Evolutionary conservation across 2,329 filamentous ascomycete species (phyloP).

Genomic region (Cladosporium sp.): DNA sequence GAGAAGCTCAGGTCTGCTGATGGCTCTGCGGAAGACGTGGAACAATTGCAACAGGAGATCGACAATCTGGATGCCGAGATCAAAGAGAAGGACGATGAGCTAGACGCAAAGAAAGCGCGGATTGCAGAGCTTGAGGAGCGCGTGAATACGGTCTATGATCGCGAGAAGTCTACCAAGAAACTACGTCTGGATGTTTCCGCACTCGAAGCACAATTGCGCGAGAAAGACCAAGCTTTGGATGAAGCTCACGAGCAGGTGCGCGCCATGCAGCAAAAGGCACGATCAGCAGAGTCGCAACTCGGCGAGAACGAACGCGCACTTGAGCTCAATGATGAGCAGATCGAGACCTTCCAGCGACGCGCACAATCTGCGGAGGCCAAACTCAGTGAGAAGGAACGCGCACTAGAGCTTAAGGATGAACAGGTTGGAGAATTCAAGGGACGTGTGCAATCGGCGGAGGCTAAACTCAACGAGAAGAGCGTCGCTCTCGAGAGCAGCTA

Average conservation of each 20-base stretch:
- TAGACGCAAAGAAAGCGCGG: constrained; percentile 33
- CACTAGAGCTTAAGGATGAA: constrained; percentile 33
- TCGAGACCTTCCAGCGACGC: constrained; percentile 12
- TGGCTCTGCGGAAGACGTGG: constrained; percentile 49
- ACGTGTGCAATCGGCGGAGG: constrained; percentile 20
- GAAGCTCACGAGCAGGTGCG: constrained; percentile 36
- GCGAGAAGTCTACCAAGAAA: constrained; percentile 40
- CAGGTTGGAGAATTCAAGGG: neutral
- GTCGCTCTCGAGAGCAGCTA: constrained; percentile 18
- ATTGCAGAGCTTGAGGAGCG: constrained; percentile 36
- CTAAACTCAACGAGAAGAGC: constrained; percentile 34
- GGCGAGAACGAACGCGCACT: constrained; percentile 17
- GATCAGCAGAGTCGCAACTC: constrained; percentile 28
- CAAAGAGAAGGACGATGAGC: constrained; percentile 47
- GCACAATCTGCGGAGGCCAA: constrained; percentile 24
- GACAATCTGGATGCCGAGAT: constrained; percentile 52
- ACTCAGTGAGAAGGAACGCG: constrained; percentile 36
- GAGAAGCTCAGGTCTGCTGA: constrained; percentile 41
- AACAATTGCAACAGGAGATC: constrained; percentile 61
- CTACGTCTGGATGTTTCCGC: constrained; percentile 37
- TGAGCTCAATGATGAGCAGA: constrained; percentile 18
- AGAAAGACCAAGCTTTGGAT: constrained; percentile 38
- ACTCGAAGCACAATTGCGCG: constrained; percentile 37
- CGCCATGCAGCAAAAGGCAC: constrained; percentile 35
- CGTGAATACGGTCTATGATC: constrained; percentile 33